Base-by-base conservation (phyloP, 768 basidiomycete species). In the Tulasnella sp. region DNA sequence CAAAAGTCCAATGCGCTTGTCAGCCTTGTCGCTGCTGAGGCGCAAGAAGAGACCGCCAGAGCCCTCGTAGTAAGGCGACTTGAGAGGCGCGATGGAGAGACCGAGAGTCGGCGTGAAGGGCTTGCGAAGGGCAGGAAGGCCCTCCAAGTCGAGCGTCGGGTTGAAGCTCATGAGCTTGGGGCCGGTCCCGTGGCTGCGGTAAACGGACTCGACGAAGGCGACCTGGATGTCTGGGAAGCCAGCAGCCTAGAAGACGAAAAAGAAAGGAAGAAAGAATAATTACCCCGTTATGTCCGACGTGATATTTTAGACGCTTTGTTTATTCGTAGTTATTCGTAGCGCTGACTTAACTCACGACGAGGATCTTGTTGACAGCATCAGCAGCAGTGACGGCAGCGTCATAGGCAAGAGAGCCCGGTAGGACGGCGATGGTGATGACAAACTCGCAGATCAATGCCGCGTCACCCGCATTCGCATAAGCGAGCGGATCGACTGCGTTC, bases 61-160 rank as follows among this genome's bases (percentile, higher is more conserved):
- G 71, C 83, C 82, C 74, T 82, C 83, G 47, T 52, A 76, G 68
- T 79, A 40, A 44, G 83, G 79, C 2, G 41, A 62, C 74, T 75
- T 78, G 26, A 64, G 72, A 37, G 79, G 74, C 35, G 83, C 81
- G 67, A 83, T 81, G 26, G 73, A 41, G 62, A 82, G 77, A 67
- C 82, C 79, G 29, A 83, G 81, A 37, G 81, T 75, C 71, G 78
- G 75, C 5, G 80, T 80, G 76, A 83, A 80, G 17, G 79, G 79
- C 62, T 79, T 77, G 36, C 77, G 76, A 22, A 79, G 67, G 16
- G 76, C 76, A 75, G 78, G 35, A 68, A 78, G 69, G 32, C 14
- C 14, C n/a, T n/a, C n/a, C n/a, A n/a, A n/a, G n/a, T 64, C 26
- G 37, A 75, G 26, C 73, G 71, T 41, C 37, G 78, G 76, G 73